Evolutionary conservation across 148 eudicot species (phyloP), one percentile per base, ranked within the genome.

Genomic region (Rhododendron simsii): DNA sequence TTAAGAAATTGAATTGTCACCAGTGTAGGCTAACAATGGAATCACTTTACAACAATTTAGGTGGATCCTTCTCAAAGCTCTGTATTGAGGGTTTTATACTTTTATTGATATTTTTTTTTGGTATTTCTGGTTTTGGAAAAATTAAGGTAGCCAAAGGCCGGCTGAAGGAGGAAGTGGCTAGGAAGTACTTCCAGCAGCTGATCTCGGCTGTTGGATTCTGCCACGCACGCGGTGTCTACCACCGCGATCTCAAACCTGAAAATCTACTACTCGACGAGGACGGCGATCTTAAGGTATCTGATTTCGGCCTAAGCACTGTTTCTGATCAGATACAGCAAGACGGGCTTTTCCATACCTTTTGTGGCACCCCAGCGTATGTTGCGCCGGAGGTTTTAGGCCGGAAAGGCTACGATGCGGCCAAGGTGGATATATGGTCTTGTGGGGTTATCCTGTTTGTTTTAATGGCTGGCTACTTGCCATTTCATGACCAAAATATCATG

Each of bases 291-390:
- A 93, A 93, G 61, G 95, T 93, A 0, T 93, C 95, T 1, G 95
- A 93, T 89, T 93, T 93, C 5, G 95, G 95, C 10, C 61, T 93
- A 2, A 92, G 94, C 57, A 89, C 95, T 0, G 92, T 92, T 0
- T 88, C 93, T 0, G 94, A 93, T 44, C 94, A 92, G 63, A 92
- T 90, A 2, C 85, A 88, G 11, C 90, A 89, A 21, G 95, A 93
- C n/a, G 95, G 95, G 0, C 61, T 93, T 51, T 93, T 93, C 73
- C 93, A 93, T 44, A 93, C 95, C 0, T 91, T 93, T 78, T 93
- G 95, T 55, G 95, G 95, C 8, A 93, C 95, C 5, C 95, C 95
- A 16, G 95, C 95, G 0, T 93, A 93, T 13, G 95, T 91, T 4
- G 92, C 95, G 13, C 95, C 95, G 13, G 95, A 93, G 86, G 91